Evolutionary conservation across 2,329 filamentous ascomycete genomes (phyloP).

Genomic region (Periconia macrospinosa): DNA sequence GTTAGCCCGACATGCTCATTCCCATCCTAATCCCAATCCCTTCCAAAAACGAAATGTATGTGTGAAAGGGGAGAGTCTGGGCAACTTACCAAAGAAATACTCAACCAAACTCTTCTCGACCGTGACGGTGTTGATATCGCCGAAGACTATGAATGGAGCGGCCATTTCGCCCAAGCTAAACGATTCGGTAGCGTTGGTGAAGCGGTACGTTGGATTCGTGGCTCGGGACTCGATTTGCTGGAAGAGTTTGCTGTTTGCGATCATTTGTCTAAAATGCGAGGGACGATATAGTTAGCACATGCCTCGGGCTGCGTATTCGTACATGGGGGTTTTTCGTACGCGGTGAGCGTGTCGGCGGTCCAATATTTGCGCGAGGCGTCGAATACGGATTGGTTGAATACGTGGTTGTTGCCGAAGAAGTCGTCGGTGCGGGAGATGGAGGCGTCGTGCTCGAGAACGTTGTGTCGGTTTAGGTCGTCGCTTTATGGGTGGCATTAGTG

Average conservation of each 20-base stretch:
- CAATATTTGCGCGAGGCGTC: slow-evolving; percentile 51
- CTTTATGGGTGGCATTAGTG: background rate
- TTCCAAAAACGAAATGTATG: too few relatives aligned
- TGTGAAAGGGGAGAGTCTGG: too few relatives aligned
- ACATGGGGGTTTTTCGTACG: too few relatives aligned
- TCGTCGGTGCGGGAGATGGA: slow-evolving; percentile 54
- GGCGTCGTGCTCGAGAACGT: slow-evolving; percentile 55
- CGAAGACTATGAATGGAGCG: slow-evolving; percentile 55
- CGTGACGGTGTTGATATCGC: slow-evolving; percentile 45
- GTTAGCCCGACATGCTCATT: too few relatives aligned
- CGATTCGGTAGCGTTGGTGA: slow-evolving; percentile 45
- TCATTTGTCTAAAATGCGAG: too few relatives aligned
- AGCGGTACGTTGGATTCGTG: slow-evolving; percentile 53
- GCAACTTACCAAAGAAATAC: slow-evolving; percentile 40
- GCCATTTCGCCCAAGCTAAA: slow-evolving; percentile 56
- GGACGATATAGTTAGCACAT: too few relatives aligned
- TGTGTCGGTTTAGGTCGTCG: slow-evolving; percentile 51
- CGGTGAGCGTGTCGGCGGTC: too few relatives aligned
- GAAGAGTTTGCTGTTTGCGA: slow-evolving; percentile 51
- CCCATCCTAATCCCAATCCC: too few relatives aligned
- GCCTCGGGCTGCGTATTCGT: too few relatives aligned
- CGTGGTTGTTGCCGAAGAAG: slow-evolving; percentile 54
- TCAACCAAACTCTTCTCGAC: slow-evolving; percentile 45
- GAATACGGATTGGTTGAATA: slow-evolving; percentile 58
- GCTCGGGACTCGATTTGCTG: slow-evolving; percentile 50